Evolutionary conservation across 2,329 filamentous ascomycete species (phyloP).

Genomic region (Karstenula rhodostoma): DNA sequence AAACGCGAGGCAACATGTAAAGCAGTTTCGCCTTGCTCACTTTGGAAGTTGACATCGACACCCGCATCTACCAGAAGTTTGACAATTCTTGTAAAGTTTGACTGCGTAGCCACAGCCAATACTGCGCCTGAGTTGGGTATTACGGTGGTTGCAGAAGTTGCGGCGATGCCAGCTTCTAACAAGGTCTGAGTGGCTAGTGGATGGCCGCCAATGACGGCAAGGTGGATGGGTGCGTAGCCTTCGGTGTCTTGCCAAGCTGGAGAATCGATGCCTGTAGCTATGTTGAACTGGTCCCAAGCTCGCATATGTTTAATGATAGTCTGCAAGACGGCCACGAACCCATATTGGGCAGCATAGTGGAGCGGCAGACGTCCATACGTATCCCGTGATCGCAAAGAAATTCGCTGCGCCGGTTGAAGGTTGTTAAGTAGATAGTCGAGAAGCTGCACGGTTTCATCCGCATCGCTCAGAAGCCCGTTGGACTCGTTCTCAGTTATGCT

Average conservation of each 20-base stretch:
- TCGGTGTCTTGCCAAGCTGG: conserved; percentile 91
- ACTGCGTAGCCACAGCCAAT: conserved; percentile 84
- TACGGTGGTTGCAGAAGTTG: conserved; percentile 70
- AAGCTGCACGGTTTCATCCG: conserved; percentile 79
- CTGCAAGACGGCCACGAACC: conserved; percentile 89
- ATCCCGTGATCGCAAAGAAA: conserved; percentile 74
- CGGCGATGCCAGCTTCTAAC: conserved; percentile 81
- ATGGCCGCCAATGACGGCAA: conserved; percentile 92
- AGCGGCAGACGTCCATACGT: conserved; percentile 83
- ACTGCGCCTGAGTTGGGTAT: conserved; percentile 87
- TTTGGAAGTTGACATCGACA: conserved; percentile 92
- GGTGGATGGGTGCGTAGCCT: conserved; percentile 87
- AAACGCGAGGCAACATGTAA: conserved; percentile 91
- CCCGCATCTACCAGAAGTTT: conserved; percentile 87
- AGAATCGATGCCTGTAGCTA: conserved; percentile 85
- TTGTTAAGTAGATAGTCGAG: conserved; percentile 70
- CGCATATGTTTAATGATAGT: conserved; percentile 89
- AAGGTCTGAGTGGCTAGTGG: conserved; percentile 83
- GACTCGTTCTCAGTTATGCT: conserved; percentile 72
- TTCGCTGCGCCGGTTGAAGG: conserved; percentile 72
- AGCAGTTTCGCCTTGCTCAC: conserved; percentile 88
- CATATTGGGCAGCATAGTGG: conserved; percentile 94
- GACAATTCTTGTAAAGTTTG: conserved; percentile 85
- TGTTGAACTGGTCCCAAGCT: conserved; percentile 85
- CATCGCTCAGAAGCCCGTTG: conserved; percentile 66